Conservation (phyloP, 495 filamentous ascomycete species). For the Annulohypoxylon moriforme region DNA sequence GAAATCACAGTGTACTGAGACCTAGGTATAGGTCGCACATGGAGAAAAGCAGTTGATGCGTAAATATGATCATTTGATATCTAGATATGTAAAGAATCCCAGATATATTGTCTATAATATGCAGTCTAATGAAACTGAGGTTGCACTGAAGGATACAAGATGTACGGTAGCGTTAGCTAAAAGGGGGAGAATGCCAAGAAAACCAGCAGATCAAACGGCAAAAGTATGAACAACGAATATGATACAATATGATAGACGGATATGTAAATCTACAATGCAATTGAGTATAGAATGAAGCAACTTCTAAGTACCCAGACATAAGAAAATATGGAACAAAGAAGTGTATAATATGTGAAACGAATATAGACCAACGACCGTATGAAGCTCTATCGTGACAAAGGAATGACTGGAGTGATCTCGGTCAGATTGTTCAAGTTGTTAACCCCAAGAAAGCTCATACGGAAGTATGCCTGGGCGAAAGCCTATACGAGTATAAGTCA, state of each 20-base stretch:
- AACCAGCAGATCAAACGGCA: background rate
- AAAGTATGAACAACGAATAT: background rate
- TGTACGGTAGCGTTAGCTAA: background rate
- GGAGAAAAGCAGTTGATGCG: no score
- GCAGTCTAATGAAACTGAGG: background rate
- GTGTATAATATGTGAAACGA: background rate
- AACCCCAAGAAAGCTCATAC: slow-evolving; percentile 56
- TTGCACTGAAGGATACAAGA: background rate
- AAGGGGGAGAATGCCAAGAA: background rate
- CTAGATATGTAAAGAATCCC: no score
- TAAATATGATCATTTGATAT: no score
- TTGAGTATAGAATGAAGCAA: background rate
- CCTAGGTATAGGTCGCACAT: no score
- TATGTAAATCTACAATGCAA: background rate
- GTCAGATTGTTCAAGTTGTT: slow-evolving; percentile 55
- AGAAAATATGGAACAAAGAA: background rate
- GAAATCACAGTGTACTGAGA: no score
- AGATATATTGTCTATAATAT: background rate
- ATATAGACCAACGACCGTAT: background rate
- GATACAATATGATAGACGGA: no score
- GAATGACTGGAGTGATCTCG: slow-evolving; percentile 52
- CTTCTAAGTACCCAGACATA: background rate
- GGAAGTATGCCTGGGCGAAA: slow-evolving; percentile 54
- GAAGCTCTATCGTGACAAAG: slow-evolving; percentile 26
- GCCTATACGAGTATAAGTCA: slow-evolving; percentile 34